Base-by-base conservation (phyloP, 2,329 filamentous ascomycete genomes). In the Trichoderma guizhouense region DNA sequence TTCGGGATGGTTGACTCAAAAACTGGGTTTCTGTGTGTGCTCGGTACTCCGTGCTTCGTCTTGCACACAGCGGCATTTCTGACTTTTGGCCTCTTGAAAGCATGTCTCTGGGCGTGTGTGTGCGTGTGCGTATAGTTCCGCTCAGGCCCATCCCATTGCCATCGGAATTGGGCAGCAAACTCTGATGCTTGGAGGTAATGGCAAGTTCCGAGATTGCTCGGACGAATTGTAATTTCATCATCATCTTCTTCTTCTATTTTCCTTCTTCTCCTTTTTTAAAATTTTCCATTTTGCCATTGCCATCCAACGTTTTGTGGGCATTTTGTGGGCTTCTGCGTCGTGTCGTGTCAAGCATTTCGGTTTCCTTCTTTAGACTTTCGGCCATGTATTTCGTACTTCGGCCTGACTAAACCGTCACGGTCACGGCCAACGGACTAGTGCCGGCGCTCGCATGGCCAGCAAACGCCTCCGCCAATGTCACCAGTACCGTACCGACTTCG, bases 31-130 rank as follows among this genome's bases (percentile, higher is more conserved):
- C 36, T 39, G 36, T 39, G 36, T 39, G 36, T 39, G 36, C 36
- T 39, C n/a, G 43, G 43, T 47, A 47, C 43, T 47, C 43, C 43
- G 43, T 51, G 18, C 28, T 28, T 32, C 7, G 2, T 15, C 34
- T 36, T 36, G 57, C 15, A 21, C 9, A 6, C 62, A 64, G 65
- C 65, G 65, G 53, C 53, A 21, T 60, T 60, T 68, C 65, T 43
- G 64, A 68, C 65, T 60, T 66, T 60, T 21, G 64, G 55, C 53
- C 65, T 60, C n/a, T 43, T 18, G 24, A 68, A 68, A 60, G 18
- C 18, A 47, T 57, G 66, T 47, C 15, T n/a, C 26, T 12, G 34
- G 66, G 43, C 34, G 28, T 58, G 57, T 60, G 57, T 21, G 55
- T 14, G 28, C 4, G 53, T 51, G 55, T 69, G 66, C 61, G 53